Evolutionary conservation across 805 yeast genomes (phyloP), one percentile per base, ranked within the genome.

Genomic region (Pichia occidentalis): DNA sequence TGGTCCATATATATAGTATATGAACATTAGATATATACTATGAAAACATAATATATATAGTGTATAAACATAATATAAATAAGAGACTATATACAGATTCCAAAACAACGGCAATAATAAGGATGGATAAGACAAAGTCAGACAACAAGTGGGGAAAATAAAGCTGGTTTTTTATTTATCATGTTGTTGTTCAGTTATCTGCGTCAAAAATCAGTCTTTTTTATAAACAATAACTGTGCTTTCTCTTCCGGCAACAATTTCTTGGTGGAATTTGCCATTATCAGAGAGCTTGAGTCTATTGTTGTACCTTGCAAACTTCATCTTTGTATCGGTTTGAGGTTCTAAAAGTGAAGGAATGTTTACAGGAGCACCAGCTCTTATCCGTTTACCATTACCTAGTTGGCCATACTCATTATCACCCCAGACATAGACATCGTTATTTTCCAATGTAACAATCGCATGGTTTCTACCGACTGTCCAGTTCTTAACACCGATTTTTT

Each of bases 331-430:
- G 3, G 18, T 17, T 12, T 24, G 42, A 5, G 87, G 85, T 52
- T 80, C 85, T 14, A 80, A 48, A 14, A 81, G 53, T 14, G 68
- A 63, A 5, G 86, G 85, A 22, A 78, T 54, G 7, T 61, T 54
- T 1, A 57, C 37, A 1, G 92, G 90, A 43, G 62, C 63, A 21
- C 77, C 64, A 14, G 68, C 57, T 53, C 81, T 80, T 42, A 71
- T 70, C 29, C 71, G 66, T 51, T 81, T 82, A 21, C 95, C 95
- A 52, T 78, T 85, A 10, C 95, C 96, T 30, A 85, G 67, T 61
- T 90, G 96, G 18, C 90, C 95, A 49, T 47, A 65, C 51, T 77
- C 82, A 58, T 88, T 90, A 30, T 77, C 80, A 18, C 98, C 98
- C 86, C 95, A 86, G 5, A 64, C 71, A 26, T 80, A 56, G 16